Percentiles rank a stretch among this genome's conserved stretches.
These are phyloP conservation scores for Taphrina deformans DNA, from an alignment of 1,139 yeast genomes.

Conservation along the genomic window DNA sequence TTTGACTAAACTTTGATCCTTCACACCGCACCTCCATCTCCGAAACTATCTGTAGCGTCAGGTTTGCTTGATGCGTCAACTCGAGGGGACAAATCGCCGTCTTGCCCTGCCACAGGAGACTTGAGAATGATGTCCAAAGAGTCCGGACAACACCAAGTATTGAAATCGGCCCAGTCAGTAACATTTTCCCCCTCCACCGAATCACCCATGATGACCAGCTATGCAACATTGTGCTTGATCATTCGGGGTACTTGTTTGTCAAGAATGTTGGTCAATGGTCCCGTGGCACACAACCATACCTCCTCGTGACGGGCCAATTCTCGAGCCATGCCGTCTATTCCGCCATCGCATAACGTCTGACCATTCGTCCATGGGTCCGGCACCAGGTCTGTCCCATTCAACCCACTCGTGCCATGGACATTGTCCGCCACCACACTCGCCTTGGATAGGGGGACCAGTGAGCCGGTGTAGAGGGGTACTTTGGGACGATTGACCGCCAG, in stretches of 20 bases:
- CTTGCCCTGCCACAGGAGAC: slow-evolving; percentile 53
- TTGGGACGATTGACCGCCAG: slow-evolving; percentile 57
- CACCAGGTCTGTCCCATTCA: slow-evolving; percentile 68
- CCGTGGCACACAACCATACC: slow-evolving; percentile 63
- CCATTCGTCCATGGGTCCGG: slow-evolving; percentile 43
- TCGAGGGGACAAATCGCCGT: slow-evolving; percentile 65
- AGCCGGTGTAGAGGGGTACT: slow-evolving; percentile 71
- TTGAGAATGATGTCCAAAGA: slow-evolving; percentile 63
- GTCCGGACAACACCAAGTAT: slow-evolving; percentile 70
- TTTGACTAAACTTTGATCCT: slow-evolving; percentile 48
- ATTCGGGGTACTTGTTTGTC: slow-evolving; percentile 56
- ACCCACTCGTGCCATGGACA: slow-evolving; percentile 72
- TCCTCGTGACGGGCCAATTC: slow-evolving; percentile 50
- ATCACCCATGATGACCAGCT: slow-evolving; percentile 74
- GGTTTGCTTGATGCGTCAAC: slow-evolving; percentile 68
- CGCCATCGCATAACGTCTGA: background rate
- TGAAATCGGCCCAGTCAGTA: slow-evolving; percentile 63
- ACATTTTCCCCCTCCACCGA: slow-evolving; percentile 49
- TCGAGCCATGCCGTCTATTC: background rate
- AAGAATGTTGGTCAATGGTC: slow-evolving; percentile 68
- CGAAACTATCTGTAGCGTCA: slow-evolving; percentile 53
- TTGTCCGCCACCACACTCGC: slow-evolving; percentile 57
- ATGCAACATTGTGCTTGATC: slow-evolving; percentile 50
- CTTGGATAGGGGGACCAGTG: slow-evolving; percentile 56
- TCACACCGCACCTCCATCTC: slow-evolving; percentile 8